Evolutionary conservation across 495 filamentous ascomycete genomes (phyloP), one percentile per base, ranked within the genome.

Genomic region (Penicillium coprophilum): DNA sequence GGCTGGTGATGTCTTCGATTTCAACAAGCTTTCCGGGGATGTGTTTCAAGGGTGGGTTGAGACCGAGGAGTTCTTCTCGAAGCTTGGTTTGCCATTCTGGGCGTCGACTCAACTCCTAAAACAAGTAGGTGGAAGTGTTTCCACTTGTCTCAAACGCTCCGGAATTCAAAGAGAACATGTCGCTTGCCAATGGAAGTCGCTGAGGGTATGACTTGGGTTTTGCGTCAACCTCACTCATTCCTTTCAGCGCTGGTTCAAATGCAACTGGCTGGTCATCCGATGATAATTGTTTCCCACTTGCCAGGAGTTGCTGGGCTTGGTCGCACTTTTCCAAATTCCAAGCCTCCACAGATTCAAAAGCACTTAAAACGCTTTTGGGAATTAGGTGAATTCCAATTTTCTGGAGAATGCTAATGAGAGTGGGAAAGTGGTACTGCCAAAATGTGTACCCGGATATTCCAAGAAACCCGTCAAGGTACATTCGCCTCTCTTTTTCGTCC

Each of bases 321-420:
- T 56, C 53, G 21, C 53, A 56, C 17, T 56, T 56, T 13, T 56
- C 45, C 23, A 56, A 32, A 32, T 50, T 56, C 53, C 53, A 56
- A 4, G 49, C 34, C 20, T 56, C 53, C 7, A 49, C 45, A 21
- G 23, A 15, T 13, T 44, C 53, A 39, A 56, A 56, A 7, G 45
- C 46, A 12, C 13, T 15, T 30, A 17, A 50, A 45, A 20, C 15
- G n/a, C n/a, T 44, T 30, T 30, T 31, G 15, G 53, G 53, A 24
- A 56, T 56, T 1, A 56, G 20, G 12, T 49, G 21, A 11, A 56
- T n/a, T 4, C 53, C 45, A 30, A 56, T 3, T 43, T 56, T 56
- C 10, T 34, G 53, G n/a, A 56, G 23, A 15, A 56, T 32, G 10
- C 23, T 23, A 1, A 44, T 31, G 6, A 56, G 11, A 6, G 45